Percentiles rank a stretch among this genome's conserved stretches.
phyloP scores from a whole-genome alignment of 768 basidiomycete genomes.

The Scleroderma bovista region DNA sequence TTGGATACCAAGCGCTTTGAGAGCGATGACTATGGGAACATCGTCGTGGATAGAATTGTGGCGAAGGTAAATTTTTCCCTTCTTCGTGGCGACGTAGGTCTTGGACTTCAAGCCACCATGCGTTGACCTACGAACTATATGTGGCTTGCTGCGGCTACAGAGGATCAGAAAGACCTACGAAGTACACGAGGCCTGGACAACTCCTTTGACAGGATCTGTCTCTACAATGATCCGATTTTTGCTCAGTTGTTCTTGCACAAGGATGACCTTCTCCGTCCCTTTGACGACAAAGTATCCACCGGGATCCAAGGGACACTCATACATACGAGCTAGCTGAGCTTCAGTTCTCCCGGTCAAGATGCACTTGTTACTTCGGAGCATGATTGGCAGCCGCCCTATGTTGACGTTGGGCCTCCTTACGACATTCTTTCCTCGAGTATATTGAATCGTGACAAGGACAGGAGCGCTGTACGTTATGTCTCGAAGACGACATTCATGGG shows the following conservation, averaged over 20 bases:
- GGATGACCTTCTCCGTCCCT: slow-evolving; percentile 98
- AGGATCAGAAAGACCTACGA: slow-evolving; percentile 61
- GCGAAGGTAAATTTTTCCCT: slow-evolving; percentile 89
- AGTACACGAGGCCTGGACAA: slow-evolving; percentile 93
- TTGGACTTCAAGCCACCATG: slow-evolving; percentile 91
- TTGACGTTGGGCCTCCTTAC: slow-evolving; percentile 78
- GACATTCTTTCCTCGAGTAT: slow-evolving; percentile 86
- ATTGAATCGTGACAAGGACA: slow-evolving; percentile 90
- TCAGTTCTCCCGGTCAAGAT: slow-evolving; percentile 75
- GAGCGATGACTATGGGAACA: slow-evolving; percentile 91
- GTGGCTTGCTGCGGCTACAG: too few species aligned
- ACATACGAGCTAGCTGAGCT: slow-evolving; percentile 86
- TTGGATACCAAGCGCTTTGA: slow-evolving; percentile 94
- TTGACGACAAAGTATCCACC: slow-evolving; percentile 99
- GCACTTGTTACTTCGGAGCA: slow-evolving; percentile 95
- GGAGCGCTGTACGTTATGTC: slow-evolving; percentile 94
- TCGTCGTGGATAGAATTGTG: slow-evolving; percentile 98
- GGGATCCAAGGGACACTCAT: slow-evolving; percentile 95
- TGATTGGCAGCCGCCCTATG: slow-evolving; percentile 91
- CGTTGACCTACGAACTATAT: slow-evolving; percentile 53
- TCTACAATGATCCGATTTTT: slow-evolving; percentile 99
- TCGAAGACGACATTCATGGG: slow-evolving; percentile 94
- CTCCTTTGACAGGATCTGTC: slow-evolving; percentile 81
- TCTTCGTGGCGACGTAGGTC: slow-evolving; percentile 95
- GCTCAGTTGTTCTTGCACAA: slow-evolving; percentile 97